Base-by-base conservation (phyloP, 1,139 yeast genomes). In the Candida gigantensis region DNA sequence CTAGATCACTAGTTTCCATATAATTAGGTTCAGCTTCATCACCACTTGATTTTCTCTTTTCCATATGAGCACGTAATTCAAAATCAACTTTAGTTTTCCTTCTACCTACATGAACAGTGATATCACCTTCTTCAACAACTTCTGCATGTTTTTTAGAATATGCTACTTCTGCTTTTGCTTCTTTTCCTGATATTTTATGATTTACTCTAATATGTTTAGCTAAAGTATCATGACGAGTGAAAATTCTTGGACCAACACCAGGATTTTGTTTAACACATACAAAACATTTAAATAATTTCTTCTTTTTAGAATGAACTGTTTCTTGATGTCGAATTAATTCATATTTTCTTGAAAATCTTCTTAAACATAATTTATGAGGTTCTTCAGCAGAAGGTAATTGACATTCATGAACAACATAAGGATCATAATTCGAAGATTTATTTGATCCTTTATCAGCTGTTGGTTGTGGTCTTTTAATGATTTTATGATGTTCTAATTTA, bases 311-410 rank as follows among this genome's bases (percentile, higher is more conserved):
- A 60, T 92, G 98, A 37, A 92, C 92, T 0, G 97, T 90, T 57
- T 92, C 96, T 62, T 90, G 96, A 60, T 92, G 97, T 52, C 98
- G 78, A 20, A 90, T 84, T 53, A 92, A 72, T 65, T 92, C 98
- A 55, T 92, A 92, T 21, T 96, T 95, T 51, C 98, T 76, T 12
- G 97, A 88, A 57, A 92, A 92, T 45, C 84, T 77, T 52, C 95
- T 86, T 47, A 79, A 68, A 58, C 97, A 90, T 36, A 79, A 73
- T 47, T 74, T 70, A 32, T 82, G 59, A 3, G 73, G 70, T 34
- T 65, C 72, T 44, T 71, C 77, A 6, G 76, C 67, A 1, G 74
- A 67, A 2, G 76, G 68, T 21, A 71, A 54, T 45, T 68, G 75
- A 50, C 77, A 71, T 47, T 71, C 77, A 44, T 71, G 77, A 1